Base-by-base conservation (phyloP, 345 rosid species). In the Lepidium aucheri region DNA sequence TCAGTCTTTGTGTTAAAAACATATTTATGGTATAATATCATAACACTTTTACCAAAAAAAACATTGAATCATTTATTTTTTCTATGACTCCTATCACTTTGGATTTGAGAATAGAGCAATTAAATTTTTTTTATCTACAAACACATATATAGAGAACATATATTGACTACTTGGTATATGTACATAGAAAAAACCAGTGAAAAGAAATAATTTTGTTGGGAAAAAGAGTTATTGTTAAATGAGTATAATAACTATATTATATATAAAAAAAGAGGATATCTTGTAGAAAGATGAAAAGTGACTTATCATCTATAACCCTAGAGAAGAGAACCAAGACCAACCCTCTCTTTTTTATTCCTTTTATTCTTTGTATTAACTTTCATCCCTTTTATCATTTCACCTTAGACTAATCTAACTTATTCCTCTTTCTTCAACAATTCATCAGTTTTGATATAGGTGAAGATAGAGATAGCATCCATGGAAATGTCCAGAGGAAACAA, bases 281-380 rank as follows among this genome's bases (percentile, higher is more conserved):
- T 78, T 74, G 76, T 67, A 57, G 26, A 66, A 17, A 74, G 68
- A 74, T 62, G 54, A 78, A 77, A 74, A 74, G 78, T 70, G 81
- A 78, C 81, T 74, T 61, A 69, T 67, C 76, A 78, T 66, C 81
- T 53, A 71, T 74, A 74, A 70, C 78, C 76, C 78, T 74, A 74
- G 65, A 61, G 30, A 30, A 32, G 68, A 43, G 63, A 59, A 60
- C 34, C 61, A 66, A 58, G 72, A 65, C 63, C 72, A 70, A 70
- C 76, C 73, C 30, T 60, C 67, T 49, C 60, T 67, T 57, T 69
- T 69, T 26, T 62, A 68, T 74, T 74, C 69, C 17, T 45, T 61
- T 59, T 63, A 26, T 17, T 51, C 49, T 46, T 53, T 44, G 53
- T 44, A 58, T 51, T 59, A 20, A 8, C 58, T 58, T 41, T 68